phyloP scores from a whole-genome alignment of 768 basidiomycete genomes.

The Polyporus arcularius region DNA sequence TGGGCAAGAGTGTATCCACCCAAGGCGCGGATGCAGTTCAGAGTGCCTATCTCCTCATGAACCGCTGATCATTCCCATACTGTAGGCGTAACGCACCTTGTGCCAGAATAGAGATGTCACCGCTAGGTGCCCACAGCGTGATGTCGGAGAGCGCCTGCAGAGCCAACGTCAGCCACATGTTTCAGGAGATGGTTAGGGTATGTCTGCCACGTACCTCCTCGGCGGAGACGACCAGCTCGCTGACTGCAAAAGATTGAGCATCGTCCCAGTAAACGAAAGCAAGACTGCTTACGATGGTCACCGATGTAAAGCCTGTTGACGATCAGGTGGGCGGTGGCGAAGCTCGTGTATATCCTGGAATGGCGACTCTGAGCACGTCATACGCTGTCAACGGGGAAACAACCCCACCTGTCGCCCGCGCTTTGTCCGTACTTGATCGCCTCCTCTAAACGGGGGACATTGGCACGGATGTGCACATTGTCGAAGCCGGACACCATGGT shows the following conservation, averaged over 20 bases:
- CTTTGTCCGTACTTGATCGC: slow-evolving; percentile 66
- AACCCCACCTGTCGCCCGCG: slow-evolving; percentile 61
- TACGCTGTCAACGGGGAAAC: neutral
- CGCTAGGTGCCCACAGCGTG: slow-evolving; percentile 53
- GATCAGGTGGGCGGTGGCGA: slow-evolving; percentile 57
- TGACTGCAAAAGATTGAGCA: slow-evolving; percentile 41
- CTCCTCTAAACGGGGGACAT: slow-evolving; percentile 59
- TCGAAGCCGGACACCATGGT: slow-evolving; percentile 69
- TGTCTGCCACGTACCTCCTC: slow-evolving; percentile 52
- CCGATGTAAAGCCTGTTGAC: slow-evolving; percentile 58
- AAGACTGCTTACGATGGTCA: slow-evolving; percentile 53
- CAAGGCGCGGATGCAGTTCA: slow-evolving; percentile 65
- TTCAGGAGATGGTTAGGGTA: neutral
- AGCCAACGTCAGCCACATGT: neutral
- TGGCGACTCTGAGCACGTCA: neutral
- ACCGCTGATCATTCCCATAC: no score
- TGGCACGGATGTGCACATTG: slow-evolving; percentile 63
- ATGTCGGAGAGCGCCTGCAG: slow-evolving; percentile 59
- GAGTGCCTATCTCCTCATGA: slow-evolving; percentile 38
- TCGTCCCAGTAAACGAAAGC: neutral
- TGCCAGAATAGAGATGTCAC: slow-evolving; percentile 53
- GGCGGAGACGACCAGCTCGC: slow-evolving; percentile 54
- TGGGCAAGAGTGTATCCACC: slow-evolving; percentile 57
- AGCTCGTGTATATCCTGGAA: slow-evolving; percentile 60
- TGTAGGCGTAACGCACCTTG: slow-evolving; percentile 41